Evolutionary conservation across 148 eudicot species (phyloP).

Genomic region (Persicaria maculosa): DNA sequence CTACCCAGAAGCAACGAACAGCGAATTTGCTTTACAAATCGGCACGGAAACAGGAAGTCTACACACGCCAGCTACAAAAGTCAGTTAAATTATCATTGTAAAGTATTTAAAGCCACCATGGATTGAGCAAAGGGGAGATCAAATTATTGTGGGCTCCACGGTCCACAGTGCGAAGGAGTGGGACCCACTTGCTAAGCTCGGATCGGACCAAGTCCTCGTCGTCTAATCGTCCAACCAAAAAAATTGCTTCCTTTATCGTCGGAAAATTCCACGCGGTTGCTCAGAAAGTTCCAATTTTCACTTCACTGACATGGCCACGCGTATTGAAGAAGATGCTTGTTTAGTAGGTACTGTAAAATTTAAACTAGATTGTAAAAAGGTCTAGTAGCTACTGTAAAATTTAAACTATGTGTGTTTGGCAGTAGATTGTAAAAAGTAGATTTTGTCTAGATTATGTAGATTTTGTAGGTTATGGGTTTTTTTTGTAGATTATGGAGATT

Average conservation of each 20-base stretch:
- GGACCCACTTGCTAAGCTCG: neutral
- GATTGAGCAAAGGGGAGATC: neutral
- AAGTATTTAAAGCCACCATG: neutral
- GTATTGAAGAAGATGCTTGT: no score
- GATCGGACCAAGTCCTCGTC: neutral
- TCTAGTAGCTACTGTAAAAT: no score
- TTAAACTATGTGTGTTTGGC: no score
- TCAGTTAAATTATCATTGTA: neutral
- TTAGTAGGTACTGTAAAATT: no score
- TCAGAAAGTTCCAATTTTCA: neutral
- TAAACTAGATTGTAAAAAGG: no score
- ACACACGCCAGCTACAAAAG: conserved; percentile 9
- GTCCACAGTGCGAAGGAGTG: neutral
- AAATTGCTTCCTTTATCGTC: neutral
- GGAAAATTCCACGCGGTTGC: conserved; percentile 5
- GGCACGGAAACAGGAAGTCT: neutral
- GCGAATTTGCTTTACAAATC: neutral
- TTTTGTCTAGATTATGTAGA: no score
- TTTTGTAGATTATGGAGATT: no score
- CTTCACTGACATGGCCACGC: neutral
- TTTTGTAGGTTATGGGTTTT: no score
- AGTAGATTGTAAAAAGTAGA: no score
- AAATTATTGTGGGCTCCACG: neutral
- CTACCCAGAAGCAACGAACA: conserved; percentile 1
- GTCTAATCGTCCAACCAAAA: neutral